Conservation (phyloP, 2,329 filamentous ascomycete species). For the Fusarium anguioides region DNA sequence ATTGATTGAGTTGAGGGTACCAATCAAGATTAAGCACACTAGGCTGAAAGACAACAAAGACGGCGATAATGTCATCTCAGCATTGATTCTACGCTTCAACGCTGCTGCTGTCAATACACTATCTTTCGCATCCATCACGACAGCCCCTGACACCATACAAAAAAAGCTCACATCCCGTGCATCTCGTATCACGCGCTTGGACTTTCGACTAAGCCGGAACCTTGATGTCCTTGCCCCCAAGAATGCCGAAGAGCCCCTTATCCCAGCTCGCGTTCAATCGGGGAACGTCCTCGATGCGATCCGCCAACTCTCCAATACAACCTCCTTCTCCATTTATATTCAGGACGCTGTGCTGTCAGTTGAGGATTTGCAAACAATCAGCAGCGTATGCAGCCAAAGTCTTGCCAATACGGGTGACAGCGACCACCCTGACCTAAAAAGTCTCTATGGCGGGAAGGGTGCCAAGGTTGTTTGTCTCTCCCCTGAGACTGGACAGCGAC, state of each 20-base stretch:
- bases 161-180: neutral
- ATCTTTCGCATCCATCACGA: neutral
- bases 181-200: neutral
- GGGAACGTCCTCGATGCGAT: constrained; percentile 14
- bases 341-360: neutral
- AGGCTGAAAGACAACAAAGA: neutral
- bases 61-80: neutral
- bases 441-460: constrained; percentile 15
- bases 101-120: neutral
- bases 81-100: neutral
- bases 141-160: neutral
- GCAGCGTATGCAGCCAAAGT: neutral
- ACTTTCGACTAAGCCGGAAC: neutral
- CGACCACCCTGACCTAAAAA: neutral
- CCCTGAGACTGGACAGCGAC: neutral
- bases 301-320: constrained; percentile 6
- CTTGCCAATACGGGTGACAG: neutral
- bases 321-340: constrained; percentile 8
- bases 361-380: neutral
- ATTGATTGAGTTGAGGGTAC: constrained; percentile 8
- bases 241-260: constrained; percentile 5
- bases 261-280: constrained; percentile 4
- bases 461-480: constrained; percentile 12
- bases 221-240: constrained; percentile 6
- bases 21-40: constrained; percentile 10